Conservation (phyloP, 208 protist genomes). For the Trypanosoma theileri region DNA sequence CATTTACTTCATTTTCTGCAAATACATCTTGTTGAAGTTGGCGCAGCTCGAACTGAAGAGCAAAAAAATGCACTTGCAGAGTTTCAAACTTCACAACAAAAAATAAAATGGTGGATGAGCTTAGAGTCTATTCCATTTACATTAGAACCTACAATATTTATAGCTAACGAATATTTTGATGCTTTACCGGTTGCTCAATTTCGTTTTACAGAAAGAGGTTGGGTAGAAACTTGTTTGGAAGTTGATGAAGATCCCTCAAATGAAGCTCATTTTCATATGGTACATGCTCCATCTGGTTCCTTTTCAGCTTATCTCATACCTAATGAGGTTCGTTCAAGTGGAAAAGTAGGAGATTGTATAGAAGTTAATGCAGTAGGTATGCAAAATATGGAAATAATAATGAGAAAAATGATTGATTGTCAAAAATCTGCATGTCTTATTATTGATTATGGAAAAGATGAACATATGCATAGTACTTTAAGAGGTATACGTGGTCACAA, state of each 20-base stretch:
- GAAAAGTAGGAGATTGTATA: conserved; percentile 73
- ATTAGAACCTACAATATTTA: conserved; percentile 85
- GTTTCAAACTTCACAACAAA: conserved; percentile 81
- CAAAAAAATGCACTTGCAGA: conserved; percentile 79
- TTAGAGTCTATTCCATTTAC: conserved; percentile 82
- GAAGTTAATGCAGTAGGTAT: conserved; percentile 88
- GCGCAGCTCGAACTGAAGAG: conserved; percentile 76
- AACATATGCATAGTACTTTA: conserved; percentile 89
- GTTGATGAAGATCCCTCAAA: conserved; percentile 80
- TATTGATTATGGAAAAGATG: conserved; percentile 93
- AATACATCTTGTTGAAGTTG: conserved; percentile 87
- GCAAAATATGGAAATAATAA: conserved; percentile 85
- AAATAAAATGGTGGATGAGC: conserved; percentile 90
- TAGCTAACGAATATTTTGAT: conserved; percentile 92
- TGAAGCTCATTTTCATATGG: conserved; percentile 86
- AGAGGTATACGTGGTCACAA: conserved; percentile 88
- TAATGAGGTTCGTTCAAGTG: conserved; percentile 69
- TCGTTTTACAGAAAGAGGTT: conserved; percentile 89
- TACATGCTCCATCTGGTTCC: conserved; percentile 84
- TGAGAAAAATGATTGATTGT: conserved; percentile 86
- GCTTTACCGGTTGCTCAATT: conserved; percentile 92
- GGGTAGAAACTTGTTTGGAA: conserved; percentile 92
- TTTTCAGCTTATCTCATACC: conserved; percentile 89
- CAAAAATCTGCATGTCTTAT: conserved; percentile 83
- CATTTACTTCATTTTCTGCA: conserved; percentile 88